These are phyloP conservation scores for Botrytis aclada DNA, from an alignment of 2,329 filamentous ascomycete genomes.

Conservation along the genomic window DNA sequence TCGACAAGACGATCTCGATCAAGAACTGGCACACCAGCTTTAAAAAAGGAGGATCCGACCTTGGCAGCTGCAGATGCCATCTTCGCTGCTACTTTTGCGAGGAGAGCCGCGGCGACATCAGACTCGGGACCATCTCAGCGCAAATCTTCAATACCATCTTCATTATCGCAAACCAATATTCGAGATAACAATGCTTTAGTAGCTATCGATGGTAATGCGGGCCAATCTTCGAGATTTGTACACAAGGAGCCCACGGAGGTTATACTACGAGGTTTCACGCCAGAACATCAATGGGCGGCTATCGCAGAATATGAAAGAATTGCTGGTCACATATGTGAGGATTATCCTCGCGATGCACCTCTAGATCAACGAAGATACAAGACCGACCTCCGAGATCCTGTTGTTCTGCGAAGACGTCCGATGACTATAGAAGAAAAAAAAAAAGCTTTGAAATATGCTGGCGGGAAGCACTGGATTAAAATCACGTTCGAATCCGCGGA, in stretches of 20 bases:
- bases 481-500: constrained; percentile 74
- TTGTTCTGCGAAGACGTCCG: constrained; percentile 61
- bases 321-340: constrained; percentile 84
- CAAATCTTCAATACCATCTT: constrained; percentile 33
- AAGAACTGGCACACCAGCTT: constrained; percentile 54
- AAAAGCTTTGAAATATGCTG: constrained; percentile 77
- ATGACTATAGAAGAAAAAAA: constrained; percentile 70
- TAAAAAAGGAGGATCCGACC: constrained; percentile 56
- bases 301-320: constrained; percentile 86
- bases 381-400: constrained; percentile 69
- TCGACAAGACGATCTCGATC: constrained; percentile 63
- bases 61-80: constrained; percentile 59
- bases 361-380: constrained; percentile 67
- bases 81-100: constrained; percentile 57
- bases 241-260: constrained; percentile 68
- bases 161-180: constrained; percentile 38
- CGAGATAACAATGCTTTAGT: constrained; percentile 38
- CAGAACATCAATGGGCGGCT: constrained; percentile 74
- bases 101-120: constrained; percentile 37
- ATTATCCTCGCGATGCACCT: constrained; percentile 85
- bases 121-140: constrained; percentile 37
- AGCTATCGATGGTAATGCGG: constrained; percentile 32
- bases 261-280: constrained; percentile 76
- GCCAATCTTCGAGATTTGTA: constrained; percentile 30
- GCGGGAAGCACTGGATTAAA: constrained; percentile 90